A percentile compares a stretch with the other conserved stretches of the same genome.
Evolutionary conservation across 2,329 filamentous ascomycete species (phyloP).

Genomic region (Chaetomiaceae sp.): DNA sequence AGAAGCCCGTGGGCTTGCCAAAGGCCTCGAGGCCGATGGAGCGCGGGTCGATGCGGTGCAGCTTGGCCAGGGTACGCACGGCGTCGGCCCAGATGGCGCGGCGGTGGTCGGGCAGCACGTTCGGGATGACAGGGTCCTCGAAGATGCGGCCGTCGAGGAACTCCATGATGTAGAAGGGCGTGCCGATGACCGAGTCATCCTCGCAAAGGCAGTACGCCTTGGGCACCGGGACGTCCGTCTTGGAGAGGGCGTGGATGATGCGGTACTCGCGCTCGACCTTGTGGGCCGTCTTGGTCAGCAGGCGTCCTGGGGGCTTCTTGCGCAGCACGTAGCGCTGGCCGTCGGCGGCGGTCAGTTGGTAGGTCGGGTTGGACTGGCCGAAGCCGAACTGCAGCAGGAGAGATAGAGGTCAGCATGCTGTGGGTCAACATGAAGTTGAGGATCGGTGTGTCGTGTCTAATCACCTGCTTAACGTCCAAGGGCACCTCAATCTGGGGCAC

Average conservation of each 20-base stretch:
- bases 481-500: conserved; percentile 82
- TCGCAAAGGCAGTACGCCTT: conserved; percentile 80
- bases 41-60: conserved; percentile 69
- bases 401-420: conserved; percentile 6
- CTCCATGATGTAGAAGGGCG: conserved; percentile 95
- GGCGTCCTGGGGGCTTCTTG: conserved; percentile 94
- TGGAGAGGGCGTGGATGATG: conserved; percentile 71
- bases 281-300: conserved; percentile 90
- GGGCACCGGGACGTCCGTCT: conserved; percentile 80
- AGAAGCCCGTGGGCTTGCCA: conserved; percentile 73
- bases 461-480: conserved; percentile 82
- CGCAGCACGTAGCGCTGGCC: conserved; percentile 78
- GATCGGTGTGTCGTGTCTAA: not conserved
- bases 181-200: conserved; percentile 74
- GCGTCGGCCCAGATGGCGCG: conserved; percentile 82
- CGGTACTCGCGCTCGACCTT: conserved; percentile 94
- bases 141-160: conserved; percentile 93
- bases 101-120: conserved; percentile 62
- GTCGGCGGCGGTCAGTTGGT: conserved; percentile 73
- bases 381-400: conserved; percentile 83
- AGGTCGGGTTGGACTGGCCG: conserved; percentile 96
- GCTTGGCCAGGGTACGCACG: conserved; percentile 73
- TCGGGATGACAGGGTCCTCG: conserved; percentile 79
- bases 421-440: no score
- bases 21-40: conserved; percentile 66